Base-by-base conservation (phyloP, 2,329 filamentous ascomycete genomes). In the Amylocarpus encephaloides region DNA sequence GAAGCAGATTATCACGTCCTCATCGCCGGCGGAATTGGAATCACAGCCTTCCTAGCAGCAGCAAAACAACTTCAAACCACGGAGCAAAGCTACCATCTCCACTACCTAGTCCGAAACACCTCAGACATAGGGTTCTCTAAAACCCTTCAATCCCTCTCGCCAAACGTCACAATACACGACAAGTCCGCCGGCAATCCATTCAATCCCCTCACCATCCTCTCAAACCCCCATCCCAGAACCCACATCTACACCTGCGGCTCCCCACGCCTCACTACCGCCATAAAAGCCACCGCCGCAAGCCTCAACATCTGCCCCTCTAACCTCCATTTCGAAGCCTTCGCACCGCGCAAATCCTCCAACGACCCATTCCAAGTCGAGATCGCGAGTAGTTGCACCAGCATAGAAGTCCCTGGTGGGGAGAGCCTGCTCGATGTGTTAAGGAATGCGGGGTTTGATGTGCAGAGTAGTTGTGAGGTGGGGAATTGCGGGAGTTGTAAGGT, bases 161-260 rank as follows among this genome's bases (percentile, higher is more conserved):
- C 67, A 1, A 67, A 69, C 1, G 70, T 77, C 1, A 68, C 65
- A 1, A 59, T 83, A 5, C 83, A 85, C 66, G 75, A 78, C 63
- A 72, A 71, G 34, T 67, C 71, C 0, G 63, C 69, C 15, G 75
- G 74, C 3, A 62, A 78, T 55, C 69, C 78, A 10, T 73, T 85
- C 64, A 68, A 82, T 54, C 66, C 85, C 4, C 32, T 50, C 0
- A 46, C 56, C 0, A 71, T 85, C 22, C 62, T 84, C 7, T 60
- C 63, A 1, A 62, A 55, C 0, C 65, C 76, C 44, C 66, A 70
- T 5, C 76, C 73, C 72, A 79, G 78, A 56, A 75, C 75, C 11
- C 75, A 77, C 46, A 66, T 85, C 4, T 85, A 83, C 61, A 74
- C 78, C 19, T 85, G 81, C 61, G 82, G 82, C 0, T 80, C 82